Percentiles rank a stretch among this genome's conserved stretches.
Evolutionary conservation across 129 eudicot species (phyloP).

Genomic region (Arctium lappa): DNA sequence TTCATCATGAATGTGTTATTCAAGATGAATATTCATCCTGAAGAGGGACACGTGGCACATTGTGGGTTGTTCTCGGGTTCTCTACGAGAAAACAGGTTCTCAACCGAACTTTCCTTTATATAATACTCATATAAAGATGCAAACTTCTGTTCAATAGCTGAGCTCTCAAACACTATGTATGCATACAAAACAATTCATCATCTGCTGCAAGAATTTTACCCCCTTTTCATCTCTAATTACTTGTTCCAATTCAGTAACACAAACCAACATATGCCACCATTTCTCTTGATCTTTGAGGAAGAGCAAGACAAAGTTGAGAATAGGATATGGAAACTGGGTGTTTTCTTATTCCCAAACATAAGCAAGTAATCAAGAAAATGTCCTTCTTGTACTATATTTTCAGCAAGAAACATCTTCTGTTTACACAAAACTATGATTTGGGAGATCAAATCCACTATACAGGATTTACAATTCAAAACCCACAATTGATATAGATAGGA

Average conservation of each 20-base stretch:
- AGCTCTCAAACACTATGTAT: slow-evolving; percentile 11
- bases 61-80: background rate
- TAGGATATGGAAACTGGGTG: background rate
- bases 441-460: too few species aligned
- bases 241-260: slow-evolving; percentile 10
- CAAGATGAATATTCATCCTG: background rate
- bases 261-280: background rate
- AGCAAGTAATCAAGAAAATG: background rate
- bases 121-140: background rate
- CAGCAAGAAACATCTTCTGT: background rate
- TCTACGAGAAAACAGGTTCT: background rate
- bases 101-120: background rate
- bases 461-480: background rate
- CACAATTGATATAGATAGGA: background rate
- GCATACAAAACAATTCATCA: background rate
- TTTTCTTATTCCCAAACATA: background rate
- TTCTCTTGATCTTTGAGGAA: background rate
- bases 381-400: background rate
- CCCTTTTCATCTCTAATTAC: slow-evolving; percentile 1
- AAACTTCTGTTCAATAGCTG: background rate
- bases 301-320: background rate
- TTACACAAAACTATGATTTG: background rate
- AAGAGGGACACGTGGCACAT: background rate
- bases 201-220: background rate
- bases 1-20: background rate